Evolutionary conservation across 108 stramenopile species (phyloP).

Genomic region (Cylindrotheca closterium): DNA sequence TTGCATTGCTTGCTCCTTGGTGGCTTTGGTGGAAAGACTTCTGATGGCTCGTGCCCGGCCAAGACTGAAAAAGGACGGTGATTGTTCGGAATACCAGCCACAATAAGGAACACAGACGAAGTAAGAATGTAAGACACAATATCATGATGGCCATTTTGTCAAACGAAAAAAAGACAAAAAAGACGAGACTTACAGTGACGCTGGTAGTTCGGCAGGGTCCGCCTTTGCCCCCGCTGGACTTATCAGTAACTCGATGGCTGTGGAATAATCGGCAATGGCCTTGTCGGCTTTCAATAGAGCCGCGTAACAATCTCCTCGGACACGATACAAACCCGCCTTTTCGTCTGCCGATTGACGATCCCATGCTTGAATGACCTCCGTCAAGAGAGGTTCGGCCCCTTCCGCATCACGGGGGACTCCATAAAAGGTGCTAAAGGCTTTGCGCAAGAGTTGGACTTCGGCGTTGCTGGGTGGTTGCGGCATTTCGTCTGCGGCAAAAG

Average conservation of each 20-base stretch:
- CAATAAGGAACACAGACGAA: background rate
- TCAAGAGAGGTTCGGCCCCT: conserved; percentile 41
- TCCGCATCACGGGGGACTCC: conserved; percentile 36
- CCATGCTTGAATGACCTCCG: conserved; percentile 52
- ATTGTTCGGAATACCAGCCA: background rate
- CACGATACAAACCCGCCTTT: conserved; percentile 70
- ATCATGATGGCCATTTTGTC: background rate
- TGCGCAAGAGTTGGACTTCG: conserved; percentile 55
- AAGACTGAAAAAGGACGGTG: conserved; percentile 13
- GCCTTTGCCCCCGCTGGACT: conserved; percentile 55
- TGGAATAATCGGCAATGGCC: conserved; percentile 59
- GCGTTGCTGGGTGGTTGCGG: conserved; percentile 50
- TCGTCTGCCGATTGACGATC: conserved; percentile 63
- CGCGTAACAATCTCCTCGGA: conserved; percentile 77
- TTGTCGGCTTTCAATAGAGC: conserved; percentile 23
- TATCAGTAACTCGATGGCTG: conserved; percentile 51
- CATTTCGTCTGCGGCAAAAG: background rate
- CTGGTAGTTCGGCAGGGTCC: conserved; percentile 65
- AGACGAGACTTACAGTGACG: conserved; percentile 44
- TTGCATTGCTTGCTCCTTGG: conserved; percentile 31
- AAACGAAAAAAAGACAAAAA: no score
- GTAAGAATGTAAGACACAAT: background rate
- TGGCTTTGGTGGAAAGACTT: conserved; percentile 31
- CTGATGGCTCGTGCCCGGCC: conserved; percentile 66
- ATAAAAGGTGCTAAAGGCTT: conserved; percentile 65